These are phyloP conservation scores for Clavariopsis aquatica DNA, from an alignment of 495 filamentous ascomycete genomes.

Conservation along the genomic window DNA sequence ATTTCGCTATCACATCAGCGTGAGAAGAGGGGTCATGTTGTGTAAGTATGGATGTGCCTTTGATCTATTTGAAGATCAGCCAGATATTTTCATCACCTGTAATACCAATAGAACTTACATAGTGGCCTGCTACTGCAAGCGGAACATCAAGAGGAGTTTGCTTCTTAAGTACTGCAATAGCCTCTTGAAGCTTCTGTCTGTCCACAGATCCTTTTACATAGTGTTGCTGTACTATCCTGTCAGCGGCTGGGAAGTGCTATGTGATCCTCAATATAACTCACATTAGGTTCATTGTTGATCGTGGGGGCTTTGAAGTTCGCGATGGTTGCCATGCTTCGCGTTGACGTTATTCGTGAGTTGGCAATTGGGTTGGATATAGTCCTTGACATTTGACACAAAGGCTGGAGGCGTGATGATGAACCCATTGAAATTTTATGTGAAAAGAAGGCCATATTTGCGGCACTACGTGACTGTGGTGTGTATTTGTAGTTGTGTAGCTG, in stretches of 20 bases:
- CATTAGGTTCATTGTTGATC: slow-evolving; percentile 90
- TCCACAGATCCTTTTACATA: slow-evolving; percentile 81
- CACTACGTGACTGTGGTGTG: not conserved
- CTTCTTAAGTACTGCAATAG: slow-evolving; percentile 62
- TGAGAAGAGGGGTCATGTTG: slow-evolving; percentile 80
- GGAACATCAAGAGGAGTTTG: slow-evolving; percentile 70
- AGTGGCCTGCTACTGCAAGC: slow-evolving; percentile 74
- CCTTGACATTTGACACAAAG: slow-evolving; percentile 10
- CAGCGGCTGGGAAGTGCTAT: not conserved
- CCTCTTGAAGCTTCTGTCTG: slow-evolving; percentile 69
- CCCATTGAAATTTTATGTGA: slow-evolving; percentile 11
- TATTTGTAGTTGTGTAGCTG: slow-evolving; percentile 24
- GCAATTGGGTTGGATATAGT: not conserved
- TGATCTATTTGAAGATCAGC: slow-evolving; percentile 48
- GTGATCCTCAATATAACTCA: slow-evolving; percentile 50
- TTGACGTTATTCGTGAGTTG: slow-evolving; percentile 2
- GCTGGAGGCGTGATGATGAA: slow-evolving; percentile 20
- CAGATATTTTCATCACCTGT: not conserved
- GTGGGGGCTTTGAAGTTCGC: slow-evolving; percentile 85
- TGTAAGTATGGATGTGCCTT: slow-evolving; percentile 52
- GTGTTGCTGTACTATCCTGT: slow-evolving; percentile 62
- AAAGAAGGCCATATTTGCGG: not conserved
- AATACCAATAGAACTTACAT: slow-evolving; percentile 50
- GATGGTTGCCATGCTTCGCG: slow-evolving; percentile 48
- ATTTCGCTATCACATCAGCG: slow-evolving; percentile 68